Percentiles rank a stretch among this genome's conserved stretches.
Evolutionary conservation across 2,329 filamentous ascomycete species (phyloP).

Genomic region (Exophiala bonariae): DNA sequence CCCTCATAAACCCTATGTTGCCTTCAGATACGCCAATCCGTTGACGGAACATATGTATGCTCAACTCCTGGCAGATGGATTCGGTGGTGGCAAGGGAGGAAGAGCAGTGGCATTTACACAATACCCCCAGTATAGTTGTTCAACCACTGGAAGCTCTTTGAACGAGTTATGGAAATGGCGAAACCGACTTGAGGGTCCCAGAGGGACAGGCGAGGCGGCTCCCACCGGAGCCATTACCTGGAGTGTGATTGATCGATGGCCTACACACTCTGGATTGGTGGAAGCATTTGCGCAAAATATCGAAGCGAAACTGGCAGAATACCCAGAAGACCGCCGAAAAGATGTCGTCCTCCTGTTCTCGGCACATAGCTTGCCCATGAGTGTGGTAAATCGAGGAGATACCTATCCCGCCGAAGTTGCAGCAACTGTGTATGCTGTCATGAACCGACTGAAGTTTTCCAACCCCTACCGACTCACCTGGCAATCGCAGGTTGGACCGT

Average conservation of each 20-base stretch:
- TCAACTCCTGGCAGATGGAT: constrained; percentile 79
- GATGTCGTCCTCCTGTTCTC: constrained; percentile 88
- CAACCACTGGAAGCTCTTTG: constrained; percentile 90
- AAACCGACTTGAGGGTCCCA: constrained; percentile 76
- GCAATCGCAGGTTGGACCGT: constrained; percentile 97
- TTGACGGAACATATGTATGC: constrained; percentile 93
- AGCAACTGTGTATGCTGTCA: constrained; percentile 95
- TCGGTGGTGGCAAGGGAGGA: constrained; percentile 85
- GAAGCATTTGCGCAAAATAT: constrained; percentile 93
- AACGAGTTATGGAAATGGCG: constrained; percentile 99
- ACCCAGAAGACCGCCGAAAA: constrained; percentile 76
- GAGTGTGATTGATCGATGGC: constrained; percentile 99
- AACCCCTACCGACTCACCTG: constrained; percentile 94
- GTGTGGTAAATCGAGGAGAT: constrained; percentile 92
- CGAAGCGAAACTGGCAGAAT: constrained; percentile 77
- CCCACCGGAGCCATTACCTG: constrained; percentile 76
- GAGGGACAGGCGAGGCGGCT: constrained; percentile 51
- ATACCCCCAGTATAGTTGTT: constrained; percentile 98
- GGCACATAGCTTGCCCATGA: constrained; percentile 95
- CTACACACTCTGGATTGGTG: constrained; percentile 82
- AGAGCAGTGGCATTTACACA: constrained; percentile 96
- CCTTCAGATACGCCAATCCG: constrained; percentile 91
- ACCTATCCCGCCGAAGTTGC: constrained; percentile 94
- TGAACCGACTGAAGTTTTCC: constrained; percentile 81
- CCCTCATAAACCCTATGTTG: constrained; percentile 95